A percentile compares a stretch with the other conserved stretches of the same genome.
These are phyloP conservation scores for Capsella rubella DNA, from an alignment of 441 rosid species.

Conservation along the genomic window DNA sequence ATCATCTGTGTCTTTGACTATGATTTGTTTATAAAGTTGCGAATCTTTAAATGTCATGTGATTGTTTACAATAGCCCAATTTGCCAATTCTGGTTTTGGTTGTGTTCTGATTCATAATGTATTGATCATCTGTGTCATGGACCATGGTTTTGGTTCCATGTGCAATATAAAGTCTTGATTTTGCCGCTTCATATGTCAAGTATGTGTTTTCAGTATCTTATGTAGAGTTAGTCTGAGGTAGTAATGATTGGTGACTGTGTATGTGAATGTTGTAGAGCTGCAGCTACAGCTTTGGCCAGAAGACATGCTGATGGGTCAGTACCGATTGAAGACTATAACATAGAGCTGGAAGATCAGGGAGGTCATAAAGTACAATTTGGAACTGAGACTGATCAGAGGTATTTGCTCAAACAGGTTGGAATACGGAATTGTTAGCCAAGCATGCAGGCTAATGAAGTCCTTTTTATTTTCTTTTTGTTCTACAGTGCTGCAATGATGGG, in stretches of 20 bases:
- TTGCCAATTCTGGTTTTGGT: no score
- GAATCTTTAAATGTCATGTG: not conserved
- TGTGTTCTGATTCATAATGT: no score
- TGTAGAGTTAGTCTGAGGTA: not conserved
- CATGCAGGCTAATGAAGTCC: not conserved
- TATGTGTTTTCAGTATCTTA: not conserved
- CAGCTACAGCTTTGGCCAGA: constrained; percentile 75
- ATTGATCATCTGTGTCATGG: constrained; percentile 16
- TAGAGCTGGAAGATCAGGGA: constrained; percentile 89
- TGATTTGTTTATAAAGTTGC: no score
- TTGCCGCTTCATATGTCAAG: no score
- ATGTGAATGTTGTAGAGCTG: constrained; percentile 59
- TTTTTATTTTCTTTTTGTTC: constrained; percentile 24
- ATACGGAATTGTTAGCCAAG: not conserved
- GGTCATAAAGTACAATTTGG: constrained; percentile 67
- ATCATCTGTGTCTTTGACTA: not conserved
- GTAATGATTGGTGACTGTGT: constrained; percentile 11
- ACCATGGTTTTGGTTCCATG: not conserved
- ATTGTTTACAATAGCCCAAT: not conserved
- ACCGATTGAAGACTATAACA: constrained; percentile 70
- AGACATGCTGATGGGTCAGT: constrained; percentile 82
- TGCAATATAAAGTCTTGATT: no score
- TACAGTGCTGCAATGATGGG: constrained; percentile 86
- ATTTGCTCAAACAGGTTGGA: constrained; percentile 14
- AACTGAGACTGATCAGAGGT: constrained; percentile 85